Conservation (phyloP, 306 rosid genomes). For the Prunus dulcis region DNA sequence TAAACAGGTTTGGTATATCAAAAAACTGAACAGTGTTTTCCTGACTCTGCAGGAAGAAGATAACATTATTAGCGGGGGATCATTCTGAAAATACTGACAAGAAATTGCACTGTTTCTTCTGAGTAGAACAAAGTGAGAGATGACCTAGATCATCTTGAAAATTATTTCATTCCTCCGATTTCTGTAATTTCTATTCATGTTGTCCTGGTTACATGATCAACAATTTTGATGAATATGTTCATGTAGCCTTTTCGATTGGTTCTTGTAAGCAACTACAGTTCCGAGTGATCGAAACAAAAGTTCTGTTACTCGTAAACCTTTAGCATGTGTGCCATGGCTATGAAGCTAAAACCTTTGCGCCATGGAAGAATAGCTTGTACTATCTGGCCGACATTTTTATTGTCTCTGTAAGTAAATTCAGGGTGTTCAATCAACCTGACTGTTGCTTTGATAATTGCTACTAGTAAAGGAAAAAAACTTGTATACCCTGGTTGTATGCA, state of each 20-base stretch:
- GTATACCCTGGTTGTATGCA: no score
- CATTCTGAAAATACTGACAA: background rate
- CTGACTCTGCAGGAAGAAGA: slow-evolving; percentile 1
- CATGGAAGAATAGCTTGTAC: no score
- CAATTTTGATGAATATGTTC: background rate
- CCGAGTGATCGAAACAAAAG: background rate
- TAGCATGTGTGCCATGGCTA: background rate
- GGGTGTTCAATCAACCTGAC: background rate
- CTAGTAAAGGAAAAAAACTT: no score
- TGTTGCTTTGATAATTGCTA: no score
- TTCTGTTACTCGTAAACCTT: background rate
- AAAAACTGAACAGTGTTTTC: background rate
- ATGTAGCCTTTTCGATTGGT: background rate
- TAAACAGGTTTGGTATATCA: background rate
- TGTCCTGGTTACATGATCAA: background rate
- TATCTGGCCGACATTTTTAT: background rate
- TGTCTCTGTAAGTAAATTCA: background rate
- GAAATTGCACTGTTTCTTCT: background rate
- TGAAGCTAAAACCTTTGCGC: background rate
- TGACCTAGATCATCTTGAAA: background rate
- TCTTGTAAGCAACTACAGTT: background rate
- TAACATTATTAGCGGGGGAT: background rate
- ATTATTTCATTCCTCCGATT: background rate
- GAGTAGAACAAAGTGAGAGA: background rate
- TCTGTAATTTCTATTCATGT: background rate